Conservation (phyloP, 1,284 basidiomycete species). For the Sporisorium graminicola region DNA sequence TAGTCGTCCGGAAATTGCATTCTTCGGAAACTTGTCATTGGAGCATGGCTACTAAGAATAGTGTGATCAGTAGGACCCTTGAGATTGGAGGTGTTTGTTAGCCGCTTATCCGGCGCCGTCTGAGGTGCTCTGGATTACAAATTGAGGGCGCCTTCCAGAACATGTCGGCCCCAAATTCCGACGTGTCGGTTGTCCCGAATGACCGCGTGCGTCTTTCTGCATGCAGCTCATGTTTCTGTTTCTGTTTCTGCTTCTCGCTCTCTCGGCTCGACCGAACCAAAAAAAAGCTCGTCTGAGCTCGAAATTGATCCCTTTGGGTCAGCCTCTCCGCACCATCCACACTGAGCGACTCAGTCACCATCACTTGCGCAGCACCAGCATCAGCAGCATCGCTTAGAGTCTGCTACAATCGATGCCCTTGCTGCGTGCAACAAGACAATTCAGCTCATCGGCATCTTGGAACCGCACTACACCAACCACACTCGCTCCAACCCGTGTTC, state of each 20-base stretch:
- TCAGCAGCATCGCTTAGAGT: neutral
- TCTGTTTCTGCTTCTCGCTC: neutral
- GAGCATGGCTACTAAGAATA: too few species aligned
- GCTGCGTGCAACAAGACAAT: neutral
- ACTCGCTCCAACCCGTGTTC: neutral
- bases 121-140: conserved; percentile 4
- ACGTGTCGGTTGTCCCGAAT: neutral
- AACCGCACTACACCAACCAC: neutral
- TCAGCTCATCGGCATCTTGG: neutral
- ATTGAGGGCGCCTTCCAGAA: neutral
- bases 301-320: neutral
- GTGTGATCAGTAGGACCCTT: too few species aligned
- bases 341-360: neutral
- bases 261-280: neutral
- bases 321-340: neutral
- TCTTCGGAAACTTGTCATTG: too few species aligned
- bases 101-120: neutral
- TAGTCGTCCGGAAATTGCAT: conserved; percentile 1
- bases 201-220: neutral
- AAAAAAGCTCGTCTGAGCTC: conserved; percentile 1
- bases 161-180: conserved; percentile 7
- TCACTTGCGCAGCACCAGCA: neutral
- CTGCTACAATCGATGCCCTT: neutral
- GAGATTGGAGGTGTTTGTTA: too few species aligned
- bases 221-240: too few species aligned